Evolutionary conservation across 345 rosid species (phyloP), one percentile per base, ranked within the genome.

Genomic region (Trapa incisa): DNA sequence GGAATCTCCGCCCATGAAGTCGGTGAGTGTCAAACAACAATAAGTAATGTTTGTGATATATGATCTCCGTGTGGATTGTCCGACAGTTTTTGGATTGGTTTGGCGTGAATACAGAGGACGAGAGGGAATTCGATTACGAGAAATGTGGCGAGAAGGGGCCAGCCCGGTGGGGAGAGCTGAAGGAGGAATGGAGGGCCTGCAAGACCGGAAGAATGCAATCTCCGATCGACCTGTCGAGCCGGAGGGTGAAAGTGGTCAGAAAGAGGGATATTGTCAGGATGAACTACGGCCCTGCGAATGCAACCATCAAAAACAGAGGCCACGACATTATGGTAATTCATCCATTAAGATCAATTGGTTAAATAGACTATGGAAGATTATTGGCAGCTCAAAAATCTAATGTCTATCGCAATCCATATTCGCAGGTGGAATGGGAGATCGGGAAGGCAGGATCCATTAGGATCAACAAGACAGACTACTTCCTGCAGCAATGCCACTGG

Each of bases 401-500:
- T 22, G 29, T 22, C 29, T 22, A 22, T 22, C 43, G 43, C 7
- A 29, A 32, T 61, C 70, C 12, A 45, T 7, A 41, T 7, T 45
- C 13, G 76, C 84, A 86, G 91, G 70, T 88, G 15, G 67, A 78
- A 63, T 88, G 91, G 86, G 76, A 73, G 45, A 65, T 75, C 9
- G 2, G 67, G 64, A 60, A 58, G 1, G 96, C 86, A 1, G 83
- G 82, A 33, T 83, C 78, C 58, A 74, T 89, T 33, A 43, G 52
- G 68, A 71, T 87, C 3, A 83, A 84, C 75, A 80, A 80, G 37
- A 80, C 76, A 1, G 71, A 68, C 37, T 91, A 76, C 73, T 52
- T 75, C 50, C 96, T 91, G 54, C 79, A 75, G 50, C 94, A 87
- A 74, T 60, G 73, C 66, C 97, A 91, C 65, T 91, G 97, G 96